Base-by-base conservation (phyloP, 129 eudicot species). In the Flaveria ramosissima region DNA sequence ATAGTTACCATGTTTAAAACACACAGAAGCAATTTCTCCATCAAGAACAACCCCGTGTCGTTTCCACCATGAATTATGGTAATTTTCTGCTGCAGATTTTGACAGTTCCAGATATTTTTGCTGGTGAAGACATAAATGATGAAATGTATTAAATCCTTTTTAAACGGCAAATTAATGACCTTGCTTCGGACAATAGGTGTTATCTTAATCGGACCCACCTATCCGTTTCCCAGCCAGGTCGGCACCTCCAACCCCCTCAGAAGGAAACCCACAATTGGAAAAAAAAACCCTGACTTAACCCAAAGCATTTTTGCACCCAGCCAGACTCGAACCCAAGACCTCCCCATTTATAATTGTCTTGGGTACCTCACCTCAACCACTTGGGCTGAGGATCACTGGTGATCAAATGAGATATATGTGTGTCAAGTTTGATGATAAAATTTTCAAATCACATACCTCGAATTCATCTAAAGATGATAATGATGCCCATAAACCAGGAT, bases 11-110 rank as follows among this genome's bases (percentile, higher is more conserved):
- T 88, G 93, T 77, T 92, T 95, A 75, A 83, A 89, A 74, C 89
- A 92, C 43, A 95, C 88, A 57, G 92, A 88, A 50, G 99, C 99
- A 71, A 92, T 92, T 88, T 92, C 99, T 45, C 99, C 99, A 78
- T 95, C 97, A 60, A 95, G 99, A 53, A 90, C 96, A 82, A 95
- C 99, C 76, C 97, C 97, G 51, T 95, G 97, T 75, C 99, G 87
- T 84, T 89, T 91, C 99, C 99, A 95, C 99, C 99, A 95, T 4
- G 99, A 95, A 21, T 77, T 84, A 77, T 95, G 96, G 72, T 95
- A 95, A 78, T 89, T 91, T 56, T 95, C 87, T 56, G 97, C 99
- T 70, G 97, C 99, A 21, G 92, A 93, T 66, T 89, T 95, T 24
- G 95, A 86, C 9, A 95, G 87, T 71, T 91, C 95, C 79, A 95